These are phyloP conservation scores for Pichia sp. DNA, from an alignment of 1,139 yeast species.

Conservation along the genomic window DNA sequence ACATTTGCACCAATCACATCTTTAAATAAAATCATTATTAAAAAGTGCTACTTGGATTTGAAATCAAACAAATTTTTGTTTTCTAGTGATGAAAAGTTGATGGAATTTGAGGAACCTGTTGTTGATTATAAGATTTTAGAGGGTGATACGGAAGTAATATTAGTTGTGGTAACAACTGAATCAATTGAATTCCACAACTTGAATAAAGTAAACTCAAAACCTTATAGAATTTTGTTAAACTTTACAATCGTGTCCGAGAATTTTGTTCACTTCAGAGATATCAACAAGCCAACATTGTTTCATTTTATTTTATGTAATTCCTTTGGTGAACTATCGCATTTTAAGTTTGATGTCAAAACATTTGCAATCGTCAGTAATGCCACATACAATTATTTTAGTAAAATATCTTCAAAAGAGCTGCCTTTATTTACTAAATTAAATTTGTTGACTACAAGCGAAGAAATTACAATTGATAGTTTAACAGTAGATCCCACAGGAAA, in stretches of 20 bases:
- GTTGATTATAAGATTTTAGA: background rate
- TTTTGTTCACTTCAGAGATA: slow-evolving; percentile 11
- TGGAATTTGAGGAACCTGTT: background rate
- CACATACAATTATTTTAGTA: slow-evolving; percentile 17
- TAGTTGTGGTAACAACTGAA: background rate
- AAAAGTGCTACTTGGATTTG: slow-evolving; percentile 10
- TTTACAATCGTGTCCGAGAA: slow-evolving; percentile 13
- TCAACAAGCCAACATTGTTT: background rate
- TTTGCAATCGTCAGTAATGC: background rate
- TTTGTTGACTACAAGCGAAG: slow-evolving; percentile 13
- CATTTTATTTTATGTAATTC: slow-evolving; percentile 17
- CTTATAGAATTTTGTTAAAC: background rate
- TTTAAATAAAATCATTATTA: slow-evolving; percentile 18
- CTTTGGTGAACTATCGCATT: slow-evolving; percentile 13
- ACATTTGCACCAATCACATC: slow-evolving; percentile 16
- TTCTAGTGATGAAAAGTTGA: background rate
- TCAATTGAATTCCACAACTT: background rate
- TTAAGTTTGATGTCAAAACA: slow-evolving; percentile 1
- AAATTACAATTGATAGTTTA: slow-evolving; percentile 16
- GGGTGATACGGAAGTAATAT: background rate
- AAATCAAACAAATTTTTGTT: background rate
- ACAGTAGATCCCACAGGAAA: slow-evolving; percentile 16
- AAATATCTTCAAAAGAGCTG: slow-evolving; percentile 8
- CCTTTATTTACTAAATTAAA: slow-evolving; percentile 21
- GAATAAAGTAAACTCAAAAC: background rate